These are phyloP conservation scores for Priceomyces carsonii DNA, from an alignment of 805 yeast species.

Conservation along the genomic window DNA sequence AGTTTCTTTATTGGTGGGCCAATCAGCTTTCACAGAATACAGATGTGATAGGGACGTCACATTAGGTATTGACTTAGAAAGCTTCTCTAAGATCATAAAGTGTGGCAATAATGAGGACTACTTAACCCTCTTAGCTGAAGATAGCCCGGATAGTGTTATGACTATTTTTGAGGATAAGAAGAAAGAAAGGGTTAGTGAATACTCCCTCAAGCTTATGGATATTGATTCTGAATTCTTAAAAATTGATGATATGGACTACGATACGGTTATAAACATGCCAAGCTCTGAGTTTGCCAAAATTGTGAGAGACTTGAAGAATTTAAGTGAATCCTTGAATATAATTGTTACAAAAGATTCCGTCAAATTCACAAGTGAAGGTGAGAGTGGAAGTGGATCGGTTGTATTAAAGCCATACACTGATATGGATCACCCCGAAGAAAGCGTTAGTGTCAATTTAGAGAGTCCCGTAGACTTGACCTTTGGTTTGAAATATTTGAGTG, in stretches of 20 bases:
- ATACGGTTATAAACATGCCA: constrained; percentile 84
- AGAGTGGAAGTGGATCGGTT: constrained; percentile 84
- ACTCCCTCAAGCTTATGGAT: constrained; percentile 89
- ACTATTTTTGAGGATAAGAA: constrained; percentile 88
- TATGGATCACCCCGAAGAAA: constrained; percentile 75
- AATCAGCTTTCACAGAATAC: constrained; percentile 85
- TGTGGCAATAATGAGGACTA: constrained; percentile 91
- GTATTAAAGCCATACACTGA: constrained; percentile 82
- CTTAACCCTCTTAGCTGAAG: constrained; percentile 87
- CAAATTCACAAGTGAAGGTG: constrained; percentile 88
- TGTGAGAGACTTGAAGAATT: constrained; percentile 80
- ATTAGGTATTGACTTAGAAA: constrained; percentile 84
- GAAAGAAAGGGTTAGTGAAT: constrained; percentile 91
- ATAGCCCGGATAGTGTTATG: constrained; percentile 74
- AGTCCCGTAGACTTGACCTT: constrained; percentile 88
- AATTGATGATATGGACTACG: constrained; percentile 92
- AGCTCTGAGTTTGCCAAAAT: constrained; percentile 85
- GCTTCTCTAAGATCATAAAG: constrained; percentile 84
- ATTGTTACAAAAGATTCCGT: constrained; percentile 90
- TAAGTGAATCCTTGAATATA: constrained; percentile 85
- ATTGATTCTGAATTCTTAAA: constrained; percentile 92
- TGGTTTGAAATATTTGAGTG: constrained; percentile 87
- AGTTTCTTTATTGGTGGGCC: constrained; percentile 84
- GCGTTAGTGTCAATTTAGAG: constrained; percentile 73
- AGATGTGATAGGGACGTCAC: constrained; percentile 95